Evolutionary conservation across 306 rosid genomes (phyloP).

Genomic region (Inga laurina): DNA sequence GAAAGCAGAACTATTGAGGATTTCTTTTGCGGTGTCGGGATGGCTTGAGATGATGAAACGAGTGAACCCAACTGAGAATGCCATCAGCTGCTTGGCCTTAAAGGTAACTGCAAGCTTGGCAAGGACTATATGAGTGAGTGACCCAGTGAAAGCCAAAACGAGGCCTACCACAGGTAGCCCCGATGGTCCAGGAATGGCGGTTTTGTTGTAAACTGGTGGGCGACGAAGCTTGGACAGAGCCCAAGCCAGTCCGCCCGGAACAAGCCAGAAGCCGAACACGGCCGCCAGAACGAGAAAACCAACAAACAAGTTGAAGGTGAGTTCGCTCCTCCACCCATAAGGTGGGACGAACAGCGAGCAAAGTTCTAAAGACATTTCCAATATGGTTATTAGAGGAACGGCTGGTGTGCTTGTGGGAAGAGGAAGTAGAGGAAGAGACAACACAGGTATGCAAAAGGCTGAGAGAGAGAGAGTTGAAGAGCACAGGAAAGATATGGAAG

Average conservation of each 20-base stretch:
- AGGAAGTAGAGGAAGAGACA: background rate
- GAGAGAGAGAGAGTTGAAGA: background rate
- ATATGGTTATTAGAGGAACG: background rate
- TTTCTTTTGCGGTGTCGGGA: conserved; percentile 65
- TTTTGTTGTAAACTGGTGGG: background rate
- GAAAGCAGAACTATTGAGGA: conserved; percentile 60
- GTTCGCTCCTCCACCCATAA: conserved; percentile 16
- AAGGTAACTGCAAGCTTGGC: conserved; percentile 39
- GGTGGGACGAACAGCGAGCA: conserved; percentile 34
- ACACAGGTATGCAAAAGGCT: background rate
- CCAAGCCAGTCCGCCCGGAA: conserved; percentile 85
- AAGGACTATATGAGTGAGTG: conserved; percentile 51
- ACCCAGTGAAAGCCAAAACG: conserved; percentile 38
- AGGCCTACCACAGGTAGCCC: conserved; percentile 68
- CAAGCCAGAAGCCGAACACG: conserved; percentile 49
- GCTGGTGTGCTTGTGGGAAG: background rate
- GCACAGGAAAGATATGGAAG: background rate
- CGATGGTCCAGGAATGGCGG: conserved; percentile 63
- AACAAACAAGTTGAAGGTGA: conserved; percentile 33
- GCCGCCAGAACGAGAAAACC: conserved; percentile 32
- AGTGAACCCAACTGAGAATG: conserved; percentile 66
- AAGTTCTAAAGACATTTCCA: conserved; percentile 43
- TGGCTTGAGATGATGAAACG: conserved; percentile 59
- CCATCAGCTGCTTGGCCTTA: conserved; percentile 58
- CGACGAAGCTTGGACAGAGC: conserved; percentile 36